A percentile compares a stretch with the other conserved stretches of the same genome.
These are phyloP conservation scores for Gamarada debralockiae DNA, from an alignment of 495 filamentous ascomycete genomes.

Conservation along the genomic window DNA sequence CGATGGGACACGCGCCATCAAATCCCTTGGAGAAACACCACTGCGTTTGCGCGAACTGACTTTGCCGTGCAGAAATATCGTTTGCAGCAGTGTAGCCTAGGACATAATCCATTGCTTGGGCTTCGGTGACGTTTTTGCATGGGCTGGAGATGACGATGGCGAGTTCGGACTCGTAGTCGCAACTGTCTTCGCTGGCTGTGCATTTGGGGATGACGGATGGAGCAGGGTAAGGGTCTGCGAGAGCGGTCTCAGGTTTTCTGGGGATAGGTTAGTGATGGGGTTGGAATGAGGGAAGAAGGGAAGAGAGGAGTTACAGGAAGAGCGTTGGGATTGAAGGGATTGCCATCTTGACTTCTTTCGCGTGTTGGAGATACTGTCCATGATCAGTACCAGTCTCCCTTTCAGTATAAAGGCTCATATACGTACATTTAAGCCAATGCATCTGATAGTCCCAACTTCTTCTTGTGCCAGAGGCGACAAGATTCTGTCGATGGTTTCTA, in stretches of 20 bases:
- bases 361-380: slow-evolving; percentile 42
- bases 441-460: slow-evolving; percentile 42
- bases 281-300: neutral
- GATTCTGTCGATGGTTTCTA: slow-evolving; percentile 46
- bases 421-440: slow-evolving; percentile 44
- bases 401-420: neutral
- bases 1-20: slow-evolving; percentile 36
- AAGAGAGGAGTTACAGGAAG: slow-evolving; percentile 29
- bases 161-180: slow-evolving; percentile 30
- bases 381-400: slow-evolving; percentile 2
- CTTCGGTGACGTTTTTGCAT: slow-evolving; percentile 38
- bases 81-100: slow-evolving; percentile 41
- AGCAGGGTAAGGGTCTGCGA: slow-evolving; percentile 37
- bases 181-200: neutral
- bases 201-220: slow-evolving; percentile 44
- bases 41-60: slow-evolving; percentile 40
- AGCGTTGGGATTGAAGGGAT: slow-evolving; percentile 40
- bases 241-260: slow-evolving; percentile 37
- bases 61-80: slow-evolving; percentile 36
- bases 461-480: slow-evolving; percentile 48
- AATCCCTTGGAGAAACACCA: slow-evolving; percentile 44
- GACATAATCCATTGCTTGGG: slow-evolving; percentile 35
- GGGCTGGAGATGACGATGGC: slow-evolving; percentile 37
- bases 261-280: no score
- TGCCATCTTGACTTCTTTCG: slow-evolving; percentile 40